Conservation (phyloP, 495 filamentous ascomycete genomes). For the Lineolata rhizophorae region DNA sequence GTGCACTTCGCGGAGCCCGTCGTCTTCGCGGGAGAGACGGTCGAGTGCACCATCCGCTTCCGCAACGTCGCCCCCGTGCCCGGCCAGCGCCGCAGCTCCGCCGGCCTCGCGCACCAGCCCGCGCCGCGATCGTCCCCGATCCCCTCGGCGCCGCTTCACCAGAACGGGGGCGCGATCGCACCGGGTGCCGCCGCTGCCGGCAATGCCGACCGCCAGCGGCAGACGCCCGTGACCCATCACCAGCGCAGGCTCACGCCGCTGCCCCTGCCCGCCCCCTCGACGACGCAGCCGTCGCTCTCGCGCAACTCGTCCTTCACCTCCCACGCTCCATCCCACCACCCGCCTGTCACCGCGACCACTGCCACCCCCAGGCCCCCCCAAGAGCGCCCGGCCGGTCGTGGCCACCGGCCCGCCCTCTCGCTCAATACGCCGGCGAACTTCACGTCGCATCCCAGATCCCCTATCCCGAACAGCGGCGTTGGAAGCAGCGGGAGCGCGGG, state of each 20-base stretch:
- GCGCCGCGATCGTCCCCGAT: constrained; percentile 11
- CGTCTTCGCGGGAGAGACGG: constrained; percentile 84
- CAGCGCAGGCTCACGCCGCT: too few relatives aligned
- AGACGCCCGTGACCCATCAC: too few relatives aligned
- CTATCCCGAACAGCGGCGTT: too few relatives aligned
- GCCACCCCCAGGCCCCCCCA: too few relatives aligned
- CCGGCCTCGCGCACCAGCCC: neutral
- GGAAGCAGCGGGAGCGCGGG: too few relatives aligned
- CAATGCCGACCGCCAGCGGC: too few relatives aligned
- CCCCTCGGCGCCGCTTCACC: constrained; percentile 13
- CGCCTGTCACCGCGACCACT: too few relatives aligned
- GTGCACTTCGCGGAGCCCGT: constrained; percentile 79
- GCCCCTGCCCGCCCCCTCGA: too few relatives aligned
- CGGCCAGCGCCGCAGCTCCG: constrained; percentile 3
- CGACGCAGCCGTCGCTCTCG: constrained; percentile 8
- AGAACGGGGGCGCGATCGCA: constrained; percentile 25
- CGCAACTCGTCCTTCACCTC: constrained; percentile 10
- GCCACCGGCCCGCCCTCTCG: constrained; percentile 35
- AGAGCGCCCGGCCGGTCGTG: too few relatives aligned
- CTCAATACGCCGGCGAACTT: constrained; percentile 25
- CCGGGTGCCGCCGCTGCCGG: constrained; percentile 20
- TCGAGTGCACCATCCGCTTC: constrained; percentile 90
- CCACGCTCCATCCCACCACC: constrained; percentile 10
- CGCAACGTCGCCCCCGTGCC: constrained; percentile 49
- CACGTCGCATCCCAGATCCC: too few relatives aligned